Conservation (phyloP, 805 yeast genomes). For the Lachancea mirantina region DNA sequence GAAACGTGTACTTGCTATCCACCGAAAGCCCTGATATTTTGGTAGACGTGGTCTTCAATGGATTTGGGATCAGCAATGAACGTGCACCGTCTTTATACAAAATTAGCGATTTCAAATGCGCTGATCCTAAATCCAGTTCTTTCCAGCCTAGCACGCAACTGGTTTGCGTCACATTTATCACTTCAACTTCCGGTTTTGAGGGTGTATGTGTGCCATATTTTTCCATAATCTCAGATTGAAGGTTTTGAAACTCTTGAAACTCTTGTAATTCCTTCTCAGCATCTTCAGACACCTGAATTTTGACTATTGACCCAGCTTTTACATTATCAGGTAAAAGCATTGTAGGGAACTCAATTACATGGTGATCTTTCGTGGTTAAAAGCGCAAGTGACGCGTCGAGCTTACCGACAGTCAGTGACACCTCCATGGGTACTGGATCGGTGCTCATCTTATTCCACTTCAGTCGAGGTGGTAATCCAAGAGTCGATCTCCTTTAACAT, state of each 20-base stretch:
- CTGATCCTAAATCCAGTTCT: slow-evolving; percentile 71
- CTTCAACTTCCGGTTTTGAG: slow-evolving; percentile 55
- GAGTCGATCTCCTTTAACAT: too few relatives aligned
- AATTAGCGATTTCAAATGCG: slow-evolving; percentile 66
- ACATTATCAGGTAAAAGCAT: slow-evolving; percentile 84
- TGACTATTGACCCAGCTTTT: slow-evolving; percentile 85
- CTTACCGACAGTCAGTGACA: slow-evolving; percentile 89
- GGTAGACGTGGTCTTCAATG: slow-evolving; percentile 68
- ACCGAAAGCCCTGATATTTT: slow-evolving; percentile 88
- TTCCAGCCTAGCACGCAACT: slow-evolving; percentile 96
- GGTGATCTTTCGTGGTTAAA: slow-evolving; percentile 84
- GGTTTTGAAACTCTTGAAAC: slow-evolving; percentile 45
- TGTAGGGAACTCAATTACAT: slow-evolving; percentile 94
- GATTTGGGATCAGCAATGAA: slow-evolving; percentile 80
- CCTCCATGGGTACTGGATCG: slow-evolving; percentile 49
- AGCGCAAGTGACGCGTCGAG: slow-evolving; percentile 92
- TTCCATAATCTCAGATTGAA: slow-evolving; percentile 68
- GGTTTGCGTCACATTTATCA: slow-evolving; percentile 84
- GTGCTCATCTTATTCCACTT: too few relatives aligned
- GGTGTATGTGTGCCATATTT: slow-evolving; percentile 74
- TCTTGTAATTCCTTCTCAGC: slow-evolving; percentile 56
- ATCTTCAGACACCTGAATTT: slow-evolving; percentile 77
- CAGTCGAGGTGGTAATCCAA: too few relatives aligned
- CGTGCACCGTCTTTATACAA: slow-evolving; percentile 55
- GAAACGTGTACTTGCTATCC: slow-evolving; percentile 74